phyloP scores from a whole-genome alignment of 1,284 basidiomycete species.

The Trametes pubescens region DNA sequence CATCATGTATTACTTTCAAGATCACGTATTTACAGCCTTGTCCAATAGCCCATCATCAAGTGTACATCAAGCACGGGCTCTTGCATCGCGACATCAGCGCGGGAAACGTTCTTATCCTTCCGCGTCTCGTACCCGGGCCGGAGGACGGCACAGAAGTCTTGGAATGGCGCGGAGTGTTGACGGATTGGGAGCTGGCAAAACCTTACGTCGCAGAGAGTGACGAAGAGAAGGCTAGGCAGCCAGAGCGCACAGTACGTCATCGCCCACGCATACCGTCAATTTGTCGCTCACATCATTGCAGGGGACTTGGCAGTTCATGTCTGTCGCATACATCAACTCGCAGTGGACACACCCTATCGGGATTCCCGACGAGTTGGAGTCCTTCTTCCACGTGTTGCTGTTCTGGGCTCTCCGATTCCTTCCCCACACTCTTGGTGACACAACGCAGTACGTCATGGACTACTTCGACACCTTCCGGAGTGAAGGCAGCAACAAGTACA shows the following conservation, averaged over 20 bases:
- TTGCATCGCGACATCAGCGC: conserved; percentile 27
- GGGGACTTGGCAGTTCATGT: conserved; percentile 28
- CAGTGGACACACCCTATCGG: background rate
- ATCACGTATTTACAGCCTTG: too few relatives aligned
- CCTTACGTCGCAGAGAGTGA: background rate
- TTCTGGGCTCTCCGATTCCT: conserved; percentile 17
- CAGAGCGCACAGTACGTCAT: conserved; percentile 13
- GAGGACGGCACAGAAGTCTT: background rate
- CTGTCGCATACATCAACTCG: background rate
- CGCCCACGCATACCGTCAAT: too few relatives aligned
- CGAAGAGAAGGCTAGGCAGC: conserved; percentile 3
- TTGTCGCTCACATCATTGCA: background rate
- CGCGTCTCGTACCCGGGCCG: background rate
- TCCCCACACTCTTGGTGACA: background rate
- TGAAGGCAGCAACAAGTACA: background rate
- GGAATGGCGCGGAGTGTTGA: conserved; percentile 15
- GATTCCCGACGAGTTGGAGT: conserved; percentile 25
- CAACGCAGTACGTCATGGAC: conserved; percentile 2
- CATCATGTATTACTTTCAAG: too few relatives aligned
- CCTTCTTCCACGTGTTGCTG: conserved; percentile 24
- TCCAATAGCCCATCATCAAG: conserved; percentile 6
- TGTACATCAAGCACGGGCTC: background rate
- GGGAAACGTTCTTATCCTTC: conserved; percentile 24
- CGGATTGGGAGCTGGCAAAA: conserved; percentile 25
- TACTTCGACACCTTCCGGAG: conserved; percentile 12